Evolutionary conservation across 1,284 basidiomycete genomes (phyloP).

Genomic region (Ceratorhiza oryzae-sativae): DNA sequence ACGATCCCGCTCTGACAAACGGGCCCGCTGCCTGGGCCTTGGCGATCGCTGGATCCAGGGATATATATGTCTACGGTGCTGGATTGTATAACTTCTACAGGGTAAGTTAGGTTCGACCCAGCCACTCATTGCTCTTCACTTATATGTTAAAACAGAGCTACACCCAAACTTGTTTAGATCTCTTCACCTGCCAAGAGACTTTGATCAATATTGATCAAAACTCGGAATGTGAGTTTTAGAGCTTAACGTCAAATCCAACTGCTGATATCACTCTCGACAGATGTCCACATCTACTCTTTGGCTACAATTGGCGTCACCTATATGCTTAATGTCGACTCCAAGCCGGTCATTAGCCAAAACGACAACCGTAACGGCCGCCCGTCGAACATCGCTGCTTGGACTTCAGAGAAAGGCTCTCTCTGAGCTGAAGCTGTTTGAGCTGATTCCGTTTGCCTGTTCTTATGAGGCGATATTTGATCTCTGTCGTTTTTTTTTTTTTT

Average conservation of each 20-base stretch:
- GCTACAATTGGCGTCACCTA: slow-evolving; percentile 66
- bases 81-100: slow-evolving; percentile 73
- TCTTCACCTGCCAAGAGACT: slow-evolving; percentile 64
- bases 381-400: slow-evolving; percentile 28
- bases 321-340: slow-evolving; percentile 62
- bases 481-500: no score
- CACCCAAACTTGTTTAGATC: slow-evolving; percentile 56
- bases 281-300: slow-evolving; percentile 63
- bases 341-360: slow-evolving; percentile 60
- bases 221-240: slow-evolving; percentile 45
- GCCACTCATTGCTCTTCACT: background rate
- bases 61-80: slow-evolving; percentile 72
- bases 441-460: no score
- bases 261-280: slow-evolving; percentile 62
- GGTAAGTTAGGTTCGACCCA: slow-evolving; percentile 50
- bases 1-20: slow-evolving; percentile 61
- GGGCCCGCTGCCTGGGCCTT: slow-evolving; percentile 66
- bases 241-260: slow-evolving; percentile 52
- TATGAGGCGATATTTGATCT: no score
- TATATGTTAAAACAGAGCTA: slow-evolving; percentile 28
- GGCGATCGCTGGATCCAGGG: slow-evolving; percentile 59
- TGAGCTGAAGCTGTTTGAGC: background rate
- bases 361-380: slow-evolving; percentile 60
- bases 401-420: slow-evolving; percentile 15
- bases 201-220: slow-evolving; percentile 67